Base-by-base conservation (phyloP, 2,329 filamentous ascomycete genomes). In the Cercospora sesami region DNA sequence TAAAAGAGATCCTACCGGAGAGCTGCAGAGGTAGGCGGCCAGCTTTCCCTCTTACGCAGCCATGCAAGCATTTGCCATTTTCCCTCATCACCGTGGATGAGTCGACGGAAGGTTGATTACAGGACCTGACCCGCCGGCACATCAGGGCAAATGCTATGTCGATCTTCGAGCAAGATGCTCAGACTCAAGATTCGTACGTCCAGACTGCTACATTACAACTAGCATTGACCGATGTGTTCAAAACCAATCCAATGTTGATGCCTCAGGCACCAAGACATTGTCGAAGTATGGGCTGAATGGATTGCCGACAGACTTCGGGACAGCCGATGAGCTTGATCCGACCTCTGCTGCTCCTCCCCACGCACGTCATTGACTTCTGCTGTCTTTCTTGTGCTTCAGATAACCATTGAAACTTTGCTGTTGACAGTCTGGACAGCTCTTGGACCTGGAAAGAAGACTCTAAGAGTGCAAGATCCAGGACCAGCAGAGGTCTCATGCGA, bases 321-420 rank as follows among this genome's bases (percentile, higher is more conserved):
- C 57, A 39, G 26, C 53, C 51, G 63, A 55, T 31, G 51, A 64
- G 63, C 63, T 64, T 58, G 53, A 58, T 45, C 33, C 21, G 63
- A 64, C 51, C 53, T 64, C 63, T 28, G 18, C 53, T 57, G n/a
- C 14, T 28, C 63, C 14, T 26, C 57, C 30, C 14, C 63, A 16
- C 36, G 30, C 48, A 64, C 63, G 53, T 64, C 63, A 64, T 64
- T 59, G 63, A 64, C 63, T 64, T 42, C 12, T 12, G 10, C 31
- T 26, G 14, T 31, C 2, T 33, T 18, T 33, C 10, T 7, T 12
- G 18, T 12, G 42, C 12, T 30, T 6, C 6, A 2, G 3, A 53
- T 1, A 8, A 2, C 6, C 7, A 7, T n/a, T 14, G 14, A 0
- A 28, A 55, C 2, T 1, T 55, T 1, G 3, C 23, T n/a, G 5